Evolutionary conservation across 108 stramenopile species (phyloP).

Genomic region (Conticribra guillardii): DNA sequence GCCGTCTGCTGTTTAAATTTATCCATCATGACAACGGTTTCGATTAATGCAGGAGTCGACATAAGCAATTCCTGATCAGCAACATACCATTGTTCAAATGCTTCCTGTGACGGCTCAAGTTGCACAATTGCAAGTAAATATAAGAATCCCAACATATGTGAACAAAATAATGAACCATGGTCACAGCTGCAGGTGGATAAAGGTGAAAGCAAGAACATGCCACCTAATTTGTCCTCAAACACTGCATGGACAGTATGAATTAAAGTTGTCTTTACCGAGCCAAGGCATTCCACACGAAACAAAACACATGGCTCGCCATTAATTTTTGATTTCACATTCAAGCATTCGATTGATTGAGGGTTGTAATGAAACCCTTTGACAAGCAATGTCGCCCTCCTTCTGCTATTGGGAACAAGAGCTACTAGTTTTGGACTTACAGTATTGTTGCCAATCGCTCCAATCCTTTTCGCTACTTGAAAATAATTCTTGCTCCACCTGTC

Average conservation of each 20-base stretch:
- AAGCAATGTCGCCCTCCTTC: no score
- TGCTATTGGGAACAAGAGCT: no score
- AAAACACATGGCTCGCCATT: conserved; percentile 3
- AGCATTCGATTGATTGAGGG: conserved; percentile 2
- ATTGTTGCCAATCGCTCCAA: no score
- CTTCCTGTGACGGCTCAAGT: no score
- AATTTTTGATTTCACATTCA: conserved; percentile 2
- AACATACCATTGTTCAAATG: not conserved
- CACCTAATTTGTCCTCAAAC: conserved; percentile 16
- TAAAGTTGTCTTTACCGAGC: conserved; percentile 8
- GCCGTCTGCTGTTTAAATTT: not conserved
- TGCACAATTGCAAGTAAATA: conserved; percentile 4
- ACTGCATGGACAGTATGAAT: conserved; percentile 20
- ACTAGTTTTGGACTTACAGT: no score
- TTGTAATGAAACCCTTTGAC: no score
- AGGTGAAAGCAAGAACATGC: not conserved
- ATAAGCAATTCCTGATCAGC: conserved; percentile 1
- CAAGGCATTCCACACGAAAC: not conserved
- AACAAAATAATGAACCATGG: conserved; percentile 17
- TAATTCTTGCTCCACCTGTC: no score
- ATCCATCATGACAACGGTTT: not conserved
- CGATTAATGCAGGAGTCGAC: not conserved
- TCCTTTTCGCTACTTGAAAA: no score
- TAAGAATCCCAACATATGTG: conserved; percentile 14
- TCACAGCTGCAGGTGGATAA: conserved; percentile 25